A percentile compares a stretch with the other conserved stretches of the same genome.
Evolutionary conservation across 2,329 filamentous ascomycete species (phyloP).

Genomic region (Cladophialophora carrionii): DNA sequence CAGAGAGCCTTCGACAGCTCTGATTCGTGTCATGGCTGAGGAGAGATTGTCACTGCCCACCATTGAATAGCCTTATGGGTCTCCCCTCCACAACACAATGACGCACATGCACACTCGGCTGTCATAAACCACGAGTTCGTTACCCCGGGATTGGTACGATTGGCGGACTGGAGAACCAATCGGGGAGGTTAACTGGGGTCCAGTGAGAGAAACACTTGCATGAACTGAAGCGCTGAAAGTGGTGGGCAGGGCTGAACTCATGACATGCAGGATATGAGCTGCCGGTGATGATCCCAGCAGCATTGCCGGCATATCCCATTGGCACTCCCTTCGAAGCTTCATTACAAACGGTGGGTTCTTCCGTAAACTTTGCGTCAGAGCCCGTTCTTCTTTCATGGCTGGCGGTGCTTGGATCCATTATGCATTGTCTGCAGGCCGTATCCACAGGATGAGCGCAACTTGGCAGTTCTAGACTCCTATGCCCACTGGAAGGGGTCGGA

Average conservation of each 20-base stretch:
- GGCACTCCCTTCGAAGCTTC: not conserved
- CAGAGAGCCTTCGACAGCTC: not conserved
- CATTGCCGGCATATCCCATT: slow-evolving; percentile 6
- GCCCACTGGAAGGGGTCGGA: not conserved
- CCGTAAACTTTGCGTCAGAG: not conserved
- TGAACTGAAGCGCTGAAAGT: slow-evolving; percentile 10
- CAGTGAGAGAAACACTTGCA: slow-evolving; percentile 4
- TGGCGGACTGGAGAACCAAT: slow-evolving; percentile 11
- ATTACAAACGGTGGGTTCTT: not conserved
- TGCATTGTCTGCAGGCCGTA: not conserved
- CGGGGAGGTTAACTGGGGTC: not conserved
- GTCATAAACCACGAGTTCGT: slow-evolving; percentile 17
- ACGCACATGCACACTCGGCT: slow-evolving; percentile 4
- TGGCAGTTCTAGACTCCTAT: slow-evolving; percentile 3
- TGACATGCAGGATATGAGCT: slow-evolving; percentile 15
- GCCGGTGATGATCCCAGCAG: not conserved
- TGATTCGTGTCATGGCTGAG: slow-evolving; percentile 8
- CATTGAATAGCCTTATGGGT: not conserved
- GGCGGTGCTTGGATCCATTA: not conserved
- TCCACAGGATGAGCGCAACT: not conserved
- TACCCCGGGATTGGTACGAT: slow-evolving; percentile 10
- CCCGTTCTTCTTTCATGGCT: not conserved
- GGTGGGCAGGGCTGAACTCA: slow-evolving; percentile 11
- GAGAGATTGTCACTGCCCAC: slow-evolving; percentile 3
- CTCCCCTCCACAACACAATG: slow-evolving; percentile 3